Conservation (phyloP, 352 stramenopile species). For the Globisporangium canariense region DNA sequence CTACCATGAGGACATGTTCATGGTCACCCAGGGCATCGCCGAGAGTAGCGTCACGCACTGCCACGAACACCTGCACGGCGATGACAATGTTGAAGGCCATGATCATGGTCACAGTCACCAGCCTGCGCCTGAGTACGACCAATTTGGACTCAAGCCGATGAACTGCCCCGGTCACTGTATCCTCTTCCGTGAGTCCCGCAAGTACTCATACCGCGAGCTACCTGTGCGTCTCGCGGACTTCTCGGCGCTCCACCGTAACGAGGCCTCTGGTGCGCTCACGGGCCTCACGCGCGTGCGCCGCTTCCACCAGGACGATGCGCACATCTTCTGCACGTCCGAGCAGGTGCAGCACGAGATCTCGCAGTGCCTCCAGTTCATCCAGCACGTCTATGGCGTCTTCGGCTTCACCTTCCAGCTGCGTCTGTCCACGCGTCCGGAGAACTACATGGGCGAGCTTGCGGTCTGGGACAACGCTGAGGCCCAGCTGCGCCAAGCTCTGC, state of each 20-base stretch:
- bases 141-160: slow-evolving; percentile 98
- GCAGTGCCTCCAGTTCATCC: slow-evolving; percentile 90
- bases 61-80: slow-evolving; percentile 27
- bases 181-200: slow-evolving; percentile 93
- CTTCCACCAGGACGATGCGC: slow-evolving; percentile 98
- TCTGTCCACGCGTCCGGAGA: slow-evolving; percentile 94
- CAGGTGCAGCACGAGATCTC: slow-evolving; percentile 96
- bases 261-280: slow-evolving; percentile 94
- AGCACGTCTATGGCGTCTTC: slow-evolving; percentile 94
- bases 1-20: slow-evolving; percentile 97
- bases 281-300: slow-evolving; percentile 96
- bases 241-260: slow-evolving; percentile 94
- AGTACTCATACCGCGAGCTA: slow-evolving; percentile 95
- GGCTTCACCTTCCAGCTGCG: slow-evolving; percentile 93
- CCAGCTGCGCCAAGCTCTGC: slow-evolving; percentile 59
- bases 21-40: slow-evolving; percentile 72
- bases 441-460: slow-evolving; percentile 91
- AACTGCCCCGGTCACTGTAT: slow-evolving; percentile 98
- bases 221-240: slow-evolving; percentile 94
- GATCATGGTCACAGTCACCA: slow-evolving; percentile 22
- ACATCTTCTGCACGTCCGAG: slow-evolving; percentile 96
- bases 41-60: slow-evolving; percentile 16
- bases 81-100: slow-evolving; percentile 18
- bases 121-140: slow-evolving; percentile 64
- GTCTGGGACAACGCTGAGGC: slow-evolving; percentile 93